phyloP scores from a whole-genome alignment of 805 yeast species.

The Schwanniomyces occidentalis region DNA sequence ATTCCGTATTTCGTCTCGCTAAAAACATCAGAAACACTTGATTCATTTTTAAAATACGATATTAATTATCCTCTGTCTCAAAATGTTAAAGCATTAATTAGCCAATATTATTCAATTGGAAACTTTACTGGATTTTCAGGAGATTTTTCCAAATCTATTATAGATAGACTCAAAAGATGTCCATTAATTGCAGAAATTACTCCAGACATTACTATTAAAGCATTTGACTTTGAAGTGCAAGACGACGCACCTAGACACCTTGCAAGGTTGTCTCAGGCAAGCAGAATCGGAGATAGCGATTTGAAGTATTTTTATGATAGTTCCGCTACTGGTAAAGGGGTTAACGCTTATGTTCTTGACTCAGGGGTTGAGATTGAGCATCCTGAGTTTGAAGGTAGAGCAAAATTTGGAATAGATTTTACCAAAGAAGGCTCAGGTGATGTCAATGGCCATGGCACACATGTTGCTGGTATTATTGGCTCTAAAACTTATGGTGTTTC shows the following conservation, averaged over 20 bases:
- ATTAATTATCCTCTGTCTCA: slow-evolving; percentile 32
- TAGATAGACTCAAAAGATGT: slow-evolving; percentile 50
- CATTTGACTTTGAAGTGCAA: slow-evolving; percentile 49
- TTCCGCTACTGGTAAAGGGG: slow-evolving; percentile 52
- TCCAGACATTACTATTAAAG: slow-evolving; percentile 62
- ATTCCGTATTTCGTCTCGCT: slow-evolving; percentile 50
- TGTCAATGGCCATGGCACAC: slow-evolving; percentile 44
- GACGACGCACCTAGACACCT: slow-evolving; percentile 62
- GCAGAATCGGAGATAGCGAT: slow-evolving; percentile 16
- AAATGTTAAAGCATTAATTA: slow-evolving; percentile 49
- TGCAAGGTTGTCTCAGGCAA: slow-evolving; percentile 58
- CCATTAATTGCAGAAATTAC: slow-evolving; percentile 70
- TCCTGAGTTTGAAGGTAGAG: slow-evolving; percentile 66
- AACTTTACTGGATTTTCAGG: slow-evolving; percentile 72
- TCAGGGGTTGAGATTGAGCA: slow-evolving; percentile 70
- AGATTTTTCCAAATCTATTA: slow-evolving; percentile 48
- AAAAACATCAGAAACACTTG: slow-evolving; percentile 49
- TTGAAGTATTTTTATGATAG: slow-evolving; percentile 51
- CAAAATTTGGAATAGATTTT: slow-evolving; percentile 57
- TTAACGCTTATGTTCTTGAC: slow-evolving; percentile 78
- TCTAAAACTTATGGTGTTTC: slow-evolving; percentile 51
- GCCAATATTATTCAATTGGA: slow-evolving; percentile 63
- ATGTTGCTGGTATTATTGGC: slow-evolving; percentile 12
- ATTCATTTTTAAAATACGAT: slow-evolving; percentile 48
- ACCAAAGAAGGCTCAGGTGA: slow-evolving; percentile 60